Conservation (phyloP, 2,329 filamentous ascomycete genomes). For the Aspergillus candidus region DNA sequence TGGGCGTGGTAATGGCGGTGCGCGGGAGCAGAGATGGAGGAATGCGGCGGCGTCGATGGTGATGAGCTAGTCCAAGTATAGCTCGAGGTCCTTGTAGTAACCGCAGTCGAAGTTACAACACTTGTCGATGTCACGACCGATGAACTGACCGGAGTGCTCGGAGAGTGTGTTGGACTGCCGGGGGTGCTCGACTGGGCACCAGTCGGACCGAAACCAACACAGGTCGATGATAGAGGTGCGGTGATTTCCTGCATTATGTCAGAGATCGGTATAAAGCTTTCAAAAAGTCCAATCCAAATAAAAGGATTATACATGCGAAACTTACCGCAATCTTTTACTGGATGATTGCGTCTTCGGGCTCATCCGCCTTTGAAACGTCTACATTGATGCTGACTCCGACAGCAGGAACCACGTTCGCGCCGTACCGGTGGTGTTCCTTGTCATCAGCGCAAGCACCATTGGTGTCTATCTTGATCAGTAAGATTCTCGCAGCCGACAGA, state of each 20-base stretch:
- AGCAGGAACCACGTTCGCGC: conserved; percentile 3
- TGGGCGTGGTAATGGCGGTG: no score
- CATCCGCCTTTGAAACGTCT: conserved; percentile 7
- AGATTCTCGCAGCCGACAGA: neutral
- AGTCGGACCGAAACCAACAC: conserved; percentile 4
- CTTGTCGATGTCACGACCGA: no score
- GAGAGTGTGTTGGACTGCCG: neutral
- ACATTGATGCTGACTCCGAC: conserved; percentile 12
- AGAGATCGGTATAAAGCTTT: neutral
- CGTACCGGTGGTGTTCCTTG: neutral
- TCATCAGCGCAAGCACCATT: conserved; percentile 6
- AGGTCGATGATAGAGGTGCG: conserved; percentile 1
- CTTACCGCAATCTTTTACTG: conserved; percentile 10
- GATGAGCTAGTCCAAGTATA: no score
- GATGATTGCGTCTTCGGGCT: conserved; percentile 5
- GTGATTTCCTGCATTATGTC: conserved; percentile 1
- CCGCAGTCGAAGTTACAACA: no score
- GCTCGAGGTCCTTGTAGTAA: no score
- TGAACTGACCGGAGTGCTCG: no score
- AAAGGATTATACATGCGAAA: neutral
- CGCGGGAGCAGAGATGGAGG: no score
- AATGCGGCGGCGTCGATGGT: no score
- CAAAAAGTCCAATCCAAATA: neutral
- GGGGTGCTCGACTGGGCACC: conserved; percentile 1
- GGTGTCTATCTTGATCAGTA: conserved; percentile 10